Conservation (phyloP, 75 land plant species). For the Larix kaempferi region DNA sequence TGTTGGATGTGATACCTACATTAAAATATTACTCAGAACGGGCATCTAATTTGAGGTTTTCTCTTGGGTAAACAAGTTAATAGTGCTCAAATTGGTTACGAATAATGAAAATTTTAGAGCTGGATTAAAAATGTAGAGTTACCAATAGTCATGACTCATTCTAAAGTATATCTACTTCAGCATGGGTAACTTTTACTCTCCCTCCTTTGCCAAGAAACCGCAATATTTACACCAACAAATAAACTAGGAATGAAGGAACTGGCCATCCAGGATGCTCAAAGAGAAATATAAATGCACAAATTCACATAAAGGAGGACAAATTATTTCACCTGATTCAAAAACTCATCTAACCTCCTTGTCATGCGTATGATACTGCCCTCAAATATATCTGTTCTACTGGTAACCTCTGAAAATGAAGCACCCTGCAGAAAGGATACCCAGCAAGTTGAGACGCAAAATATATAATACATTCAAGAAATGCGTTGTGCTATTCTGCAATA, state of each 20-base stretch:
- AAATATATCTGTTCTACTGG: conserved; percentile 92
- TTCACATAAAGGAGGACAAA: not conserved
- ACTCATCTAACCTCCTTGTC: conserved; percentile 93
- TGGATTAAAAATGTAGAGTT: not conserved
- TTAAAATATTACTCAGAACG: not conserved
- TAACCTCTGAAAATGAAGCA: conserved; percentile 79
- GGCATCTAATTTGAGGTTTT: no score
- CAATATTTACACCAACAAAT: no score
- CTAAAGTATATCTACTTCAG: not conserved
- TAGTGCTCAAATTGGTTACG: not conserved
- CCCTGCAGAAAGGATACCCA: conserved; percentile 39
- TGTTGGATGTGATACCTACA: not conserved
- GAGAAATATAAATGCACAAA: not conserved
- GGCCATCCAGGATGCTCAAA: not conserved
- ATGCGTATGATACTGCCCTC: conserved; percentile 93
- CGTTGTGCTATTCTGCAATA: no score
- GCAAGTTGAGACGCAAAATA: not conserved
- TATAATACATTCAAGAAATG: no score
- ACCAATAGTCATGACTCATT: not conserved
- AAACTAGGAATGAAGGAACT: no score
- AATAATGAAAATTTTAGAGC: not conserved
- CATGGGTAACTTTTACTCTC: not conserved
- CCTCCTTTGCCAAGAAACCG: not conserved
- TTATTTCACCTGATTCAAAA: conserved; percentile 82
- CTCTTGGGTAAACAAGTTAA: not conserved